Evolutionary conservation across 2,329 filamentous ascomycete genomes (phyloP).

Genomic region (Colletotrichum tabaci): DNA sequence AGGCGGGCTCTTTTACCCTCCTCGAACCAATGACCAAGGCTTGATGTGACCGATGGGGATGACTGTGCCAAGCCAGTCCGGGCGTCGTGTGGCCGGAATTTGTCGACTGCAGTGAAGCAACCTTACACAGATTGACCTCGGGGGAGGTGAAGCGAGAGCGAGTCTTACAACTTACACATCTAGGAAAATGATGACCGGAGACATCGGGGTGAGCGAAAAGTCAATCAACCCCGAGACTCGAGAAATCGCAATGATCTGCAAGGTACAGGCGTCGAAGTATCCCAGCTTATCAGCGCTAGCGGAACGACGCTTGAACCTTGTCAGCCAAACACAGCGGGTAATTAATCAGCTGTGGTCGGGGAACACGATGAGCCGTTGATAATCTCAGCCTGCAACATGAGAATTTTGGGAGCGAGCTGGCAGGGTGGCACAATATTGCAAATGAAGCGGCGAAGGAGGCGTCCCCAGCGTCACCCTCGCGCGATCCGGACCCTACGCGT

Average conservation of each 20-base stretch:
- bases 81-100: not conserved
- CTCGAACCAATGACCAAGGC: conserved; percentile 21
- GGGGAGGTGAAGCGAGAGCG: not conserved
- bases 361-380: conserved; percentile 13
- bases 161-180: not conserved
- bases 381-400: conserved; percentile 34
- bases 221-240: conserved; percentile 11
- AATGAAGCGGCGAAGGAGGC: not conserved
- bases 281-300: conserved; percentile 34
- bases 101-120: not conserved
- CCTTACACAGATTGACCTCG: not conserved
- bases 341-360: not conserved
- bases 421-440: conserved; percentile 8
- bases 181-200: not conserved
- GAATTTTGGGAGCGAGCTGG: conserved; percentile 16
- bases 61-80: conserved; percentile 5
- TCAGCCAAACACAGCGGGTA: conserved; percentile 17
- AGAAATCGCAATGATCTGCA: conserved; percentile 22
- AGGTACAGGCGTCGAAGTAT: conserved; percentile 22
- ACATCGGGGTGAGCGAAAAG: not conserved
- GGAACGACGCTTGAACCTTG: conserved; percentile 21
- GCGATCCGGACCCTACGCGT: not conserved
- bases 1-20: not conserved
- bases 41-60: not conserved
- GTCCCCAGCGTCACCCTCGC: conserved; percentile 10